A percentile compares a stretch with the other conserved stretches of the same genome.
Conservation (phyloP, 495 filamentous ascomycete species). For the Hypoxylon crocopeplum region DNA sequence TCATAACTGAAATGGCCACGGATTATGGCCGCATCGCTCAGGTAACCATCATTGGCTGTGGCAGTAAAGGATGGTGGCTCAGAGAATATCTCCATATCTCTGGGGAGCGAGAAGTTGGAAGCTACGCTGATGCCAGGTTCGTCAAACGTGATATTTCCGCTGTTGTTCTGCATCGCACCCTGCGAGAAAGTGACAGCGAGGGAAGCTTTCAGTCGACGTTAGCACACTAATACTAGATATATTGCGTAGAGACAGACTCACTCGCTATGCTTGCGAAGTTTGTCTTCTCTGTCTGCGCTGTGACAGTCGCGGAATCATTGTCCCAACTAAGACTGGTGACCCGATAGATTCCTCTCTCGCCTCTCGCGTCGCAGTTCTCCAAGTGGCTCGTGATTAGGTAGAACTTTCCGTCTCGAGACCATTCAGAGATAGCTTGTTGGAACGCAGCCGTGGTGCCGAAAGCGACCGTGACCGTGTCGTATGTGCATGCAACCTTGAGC, state of each 20-base stretch:
- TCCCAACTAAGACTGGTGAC: slow-evolving; percentile 35
- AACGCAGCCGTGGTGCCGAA: slow-evolving; percentile 38
- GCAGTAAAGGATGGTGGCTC: slow-evolving; percentile 32
- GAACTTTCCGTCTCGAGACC: slow-evolving; percentile 30
- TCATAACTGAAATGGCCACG: slow-evolving; percentile 42
- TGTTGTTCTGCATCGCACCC: slow-evolving; percentile 14
- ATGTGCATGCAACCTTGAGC: slow-evolving; percentile 33
- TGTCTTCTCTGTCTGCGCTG: slow-evolving; percentile 22
- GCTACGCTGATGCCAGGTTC: slow-evolving; percentile 37
- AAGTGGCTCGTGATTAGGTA: slow-evolving; percentile 42
- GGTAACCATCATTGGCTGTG: slow-evolving; percentile 28
- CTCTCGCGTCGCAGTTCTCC: slow-evolving; percentile 32
- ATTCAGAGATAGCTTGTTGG: slow-evolving; percentile 20
- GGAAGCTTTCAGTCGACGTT: slow-evolving; percentile 10
- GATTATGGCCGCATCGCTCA: slow-evolving; percentile 36
- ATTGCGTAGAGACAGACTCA: slow-evolving; percentile 20
- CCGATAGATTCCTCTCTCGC: slow-evolving; percentile 38
- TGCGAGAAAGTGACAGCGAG: slow-evolving; percentile 32
- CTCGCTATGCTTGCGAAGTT: slow-evolving; percentile 35
- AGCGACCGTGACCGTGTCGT: slow-evolving; percentile 25
- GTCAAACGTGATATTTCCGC: slow-evolving; percentile 31
- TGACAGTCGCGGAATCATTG: slow-evolving; percentile 17
- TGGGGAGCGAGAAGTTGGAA: slow-evolving; percentile 36
- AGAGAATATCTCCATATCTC: slow-evolving; percentile 29
- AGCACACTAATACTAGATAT: background rate